Percentiles rank a stretch among this genome's conserved stretches.
These are phyloP conservation scores for Abrus precatorius DNA, from an alignment of 306 rosid genomes.

Conservation along the genomic window DNA sequence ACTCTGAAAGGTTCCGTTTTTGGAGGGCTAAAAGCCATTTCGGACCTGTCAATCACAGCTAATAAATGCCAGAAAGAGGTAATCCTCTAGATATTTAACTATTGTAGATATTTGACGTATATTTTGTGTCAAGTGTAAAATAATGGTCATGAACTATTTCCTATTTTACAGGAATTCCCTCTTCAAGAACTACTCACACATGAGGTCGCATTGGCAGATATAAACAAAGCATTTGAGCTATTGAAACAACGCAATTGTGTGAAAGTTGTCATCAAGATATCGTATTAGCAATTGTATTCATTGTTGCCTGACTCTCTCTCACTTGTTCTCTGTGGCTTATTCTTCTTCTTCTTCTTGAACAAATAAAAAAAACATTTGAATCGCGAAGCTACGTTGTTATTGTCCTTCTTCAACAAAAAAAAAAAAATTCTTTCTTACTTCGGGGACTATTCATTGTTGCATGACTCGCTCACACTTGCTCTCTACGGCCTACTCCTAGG, in stretches of 20 bases:
- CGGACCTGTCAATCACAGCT: conserved; percentile 56
- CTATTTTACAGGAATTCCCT: conserved; percentile 56
- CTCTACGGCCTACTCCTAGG: no score
- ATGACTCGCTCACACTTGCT: no score
- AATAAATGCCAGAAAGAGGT: conserved; percentile 61
- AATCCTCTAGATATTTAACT: neutral
- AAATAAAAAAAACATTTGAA: no score
- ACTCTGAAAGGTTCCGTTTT: conserved; percentile 59
- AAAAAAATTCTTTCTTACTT: no score
- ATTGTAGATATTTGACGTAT: neutral
- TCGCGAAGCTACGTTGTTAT: no score
- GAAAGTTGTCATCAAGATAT: conserved; percentile 61
- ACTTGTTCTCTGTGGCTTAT: no score
- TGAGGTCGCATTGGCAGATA: conserved; percentile 48
- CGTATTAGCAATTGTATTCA: neutral
- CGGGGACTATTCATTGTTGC: no score
- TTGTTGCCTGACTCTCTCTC: no score
- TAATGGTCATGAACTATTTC: neutral
- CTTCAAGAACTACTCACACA: conserved; percentile 63
- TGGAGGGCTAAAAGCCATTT: conserved; percentile 63
- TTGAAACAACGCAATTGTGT: conserved; percentile 57
- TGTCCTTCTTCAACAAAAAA: no score
- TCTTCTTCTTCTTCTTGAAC: no score
- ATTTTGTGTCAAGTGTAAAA: neutral
- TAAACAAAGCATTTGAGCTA: conserved; percentile 52